phyloP scores from a whole-genome alignment of 768 basidiomycete species.

The Tulasnella sp. region DNA sequence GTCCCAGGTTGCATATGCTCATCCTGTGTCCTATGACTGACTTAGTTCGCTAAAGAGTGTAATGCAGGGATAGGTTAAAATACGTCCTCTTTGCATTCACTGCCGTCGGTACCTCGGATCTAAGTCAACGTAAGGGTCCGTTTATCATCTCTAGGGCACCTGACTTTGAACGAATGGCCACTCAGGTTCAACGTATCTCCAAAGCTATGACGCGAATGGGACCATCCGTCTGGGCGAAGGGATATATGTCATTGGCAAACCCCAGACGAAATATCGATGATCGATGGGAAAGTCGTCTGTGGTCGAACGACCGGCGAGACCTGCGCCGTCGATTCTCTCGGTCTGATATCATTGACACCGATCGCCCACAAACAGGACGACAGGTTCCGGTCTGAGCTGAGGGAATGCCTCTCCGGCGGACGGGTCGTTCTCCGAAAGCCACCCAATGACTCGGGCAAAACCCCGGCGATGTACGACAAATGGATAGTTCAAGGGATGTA shows the following conservation, averaged over 20 bases:
- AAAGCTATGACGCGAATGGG: neutral
- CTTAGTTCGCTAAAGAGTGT: conserved; percentile 11
- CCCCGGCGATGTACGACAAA: conserved; percentile 10
- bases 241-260: neutral
- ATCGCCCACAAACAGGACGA: neutral
- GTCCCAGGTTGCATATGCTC: conserved; percentile 5
- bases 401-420: conserved; percentile 13
- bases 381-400: conserved; percentile 21
- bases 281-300: conserved; percentile 6
- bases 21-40: conserved; percentile 13
- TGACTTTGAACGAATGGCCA: neutral
- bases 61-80: conserved; percentile 14
- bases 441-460: conserved; percentile 12
- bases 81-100: neutral
- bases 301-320: conserved; percentile 6
- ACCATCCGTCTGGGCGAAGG: conserved; percentile 1
- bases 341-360: conserved; percentile 9
- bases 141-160: neutral
- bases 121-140: neutral
- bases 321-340: conserved; percentile 6
- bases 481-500: conserved; percentile 14
- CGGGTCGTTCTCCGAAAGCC: conserved; percentile 9
- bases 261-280: neutral
- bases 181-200: neutral
- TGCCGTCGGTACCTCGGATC: conserved; percentile 14